Base-by-base conservation (phyloP, 768 basidiomycete genomes). In the Auricularia heimuer region DNA sequence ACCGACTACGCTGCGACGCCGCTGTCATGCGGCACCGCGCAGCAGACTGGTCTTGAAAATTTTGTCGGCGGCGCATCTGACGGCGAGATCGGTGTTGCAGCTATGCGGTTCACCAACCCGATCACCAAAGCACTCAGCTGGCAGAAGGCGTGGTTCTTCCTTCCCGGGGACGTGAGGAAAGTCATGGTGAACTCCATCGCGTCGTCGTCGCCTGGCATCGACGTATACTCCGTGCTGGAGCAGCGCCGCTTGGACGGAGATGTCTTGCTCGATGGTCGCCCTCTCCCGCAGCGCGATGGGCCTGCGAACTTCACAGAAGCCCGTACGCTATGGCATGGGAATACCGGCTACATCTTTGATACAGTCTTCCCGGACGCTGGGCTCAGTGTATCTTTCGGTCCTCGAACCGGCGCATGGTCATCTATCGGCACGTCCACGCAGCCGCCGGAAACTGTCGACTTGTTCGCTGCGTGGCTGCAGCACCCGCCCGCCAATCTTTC, bases 71-170 rank as follows among this genome's bases (percentile, higher is more conserved):
- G 86, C 2, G 83, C 76, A 4, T 85, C 86, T 0, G 80, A 85
- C 63, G 85, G 85, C 6, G 68, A 73, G 39, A 71, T 81, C 61
- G 88, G 88, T 10, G 73, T 83, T 12, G 82, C 82, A 0, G 85
- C 79, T 29, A 87, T 88, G 86, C 35, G 29, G 61, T 90, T 83
- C 70, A 82, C 81, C 35, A 89, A 88, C 69, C 87, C 89, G 3
- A 63, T 77, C 61, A 88, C 85, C 3, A 68, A 75, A 16, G 69
- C 77, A 7, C 72, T 90, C 42, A 71, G 75, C 56, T 90, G 81
- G 79, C 85, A 87, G 69, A 90, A 89, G 73, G 79, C 82, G 0
- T 88, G 85, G 85, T 88, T 90, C 76, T 89, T 88, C 81, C 76
- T 89, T 36, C 79, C 81, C 12, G 74, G 84, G 68, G 85, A 86